phyloP scores from a whole-genome alignment of 108 stramenopile species.

The Conticribra weissflogii region DNA sequence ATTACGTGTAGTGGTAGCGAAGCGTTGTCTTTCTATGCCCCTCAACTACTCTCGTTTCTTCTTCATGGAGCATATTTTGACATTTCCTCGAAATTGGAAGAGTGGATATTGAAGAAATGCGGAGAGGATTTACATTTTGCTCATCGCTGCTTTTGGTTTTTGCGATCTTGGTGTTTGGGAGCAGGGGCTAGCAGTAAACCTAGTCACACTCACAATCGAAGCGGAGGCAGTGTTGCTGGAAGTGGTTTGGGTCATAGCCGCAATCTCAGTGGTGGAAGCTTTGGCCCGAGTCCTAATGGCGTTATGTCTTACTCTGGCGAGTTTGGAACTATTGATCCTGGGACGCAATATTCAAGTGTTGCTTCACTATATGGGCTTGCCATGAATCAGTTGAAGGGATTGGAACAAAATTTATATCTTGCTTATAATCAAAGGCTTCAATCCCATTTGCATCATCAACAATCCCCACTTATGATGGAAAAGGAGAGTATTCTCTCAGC shows the following conservation, averaged over 20 bases:
- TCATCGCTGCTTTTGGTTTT: constrained; percentile 88
- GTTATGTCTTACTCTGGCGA: background rate
- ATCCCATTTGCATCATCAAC: constrained; percentile 16
- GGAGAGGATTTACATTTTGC: constrained; percentile 74
- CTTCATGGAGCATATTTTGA: constrained; percentile 85
- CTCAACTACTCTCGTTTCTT: constrained; percentile 84
- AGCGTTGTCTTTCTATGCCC: constrained; percentile 75
- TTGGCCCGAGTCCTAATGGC: constrained; percentile 13
- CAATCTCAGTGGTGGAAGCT: constrained; percentile 2
- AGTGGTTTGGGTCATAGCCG: background rate
- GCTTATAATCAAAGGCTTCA: constrained; percentile 19
- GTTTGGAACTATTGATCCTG: background rate
- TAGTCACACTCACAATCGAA: constrained; percentile 12
- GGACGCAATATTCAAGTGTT: constrained; percentile 10
- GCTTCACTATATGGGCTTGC: constrained; percentile 11
- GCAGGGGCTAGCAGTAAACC: constrained; percentile 10
- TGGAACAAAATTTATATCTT: constrained; percentile 44
- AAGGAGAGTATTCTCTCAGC: background rate
- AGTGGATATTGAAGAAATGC: constrained; percentile 84
- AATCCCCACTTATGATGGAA: constrained; percentile 5
- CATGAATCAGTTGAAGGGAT: constrained; percentile 31
- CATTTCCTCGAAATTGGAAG: constrained; percentile 65
- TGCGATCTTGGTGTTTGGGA: constrained; percentile 83
- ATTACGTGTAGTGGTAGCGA: constrained; percentile 29
- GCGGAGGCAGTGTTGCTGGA: constrained; percentile 16